phyloP scores from a whole-genome alignment of 1,284 basidiomycete species.

The Exobasidium rhododendri region DNA sequence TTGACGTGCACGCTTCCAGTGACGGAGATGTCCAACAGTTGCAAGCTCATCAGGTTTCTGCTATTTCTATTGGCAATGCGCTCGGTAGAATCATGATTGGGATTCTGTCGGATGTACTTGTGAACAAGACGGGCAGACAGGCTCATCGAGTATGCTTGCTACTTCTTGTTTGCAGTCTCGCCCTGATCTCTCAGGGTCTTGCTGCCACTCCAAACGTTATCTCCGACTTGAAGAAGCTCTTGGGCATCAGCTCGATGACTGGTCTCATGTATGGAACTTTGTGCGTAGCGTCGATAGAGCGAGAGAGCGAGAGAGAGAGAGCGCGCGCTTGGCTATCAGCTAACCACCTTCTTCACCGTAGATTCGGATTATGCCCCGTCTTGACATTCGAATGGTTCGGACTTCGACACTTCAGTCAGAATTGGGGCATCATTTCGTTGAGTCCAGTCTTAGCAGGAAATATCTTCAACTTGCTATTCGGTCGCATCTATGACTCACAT shows the following conservation, averaged over 20 bases:
- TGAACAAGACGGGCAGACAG: slow-evolving; percentile 25
- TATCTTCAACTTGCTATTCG: slow-evolving; percentile 78
- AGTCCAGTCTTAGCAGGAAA: slow-evolving; percentile 78
- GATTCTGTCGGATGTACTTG: slow-evolving; percentile 66
- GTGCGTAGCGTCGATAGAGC: background rate
- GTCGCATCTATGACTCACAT: slow-evolving; percentile 56
- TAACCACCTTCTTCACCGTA: background rate
- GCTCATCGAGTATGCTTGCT: slow-evolving; percentile 41
- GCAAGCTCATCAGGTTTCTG: slow-evolving; percentile 73
- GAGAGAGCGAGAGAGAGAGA: too few relatives aligned
- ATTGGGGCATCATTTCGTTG: slow-evolving; percentile 76
- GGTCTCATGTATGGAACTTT: slow-evolving; percentile 74
- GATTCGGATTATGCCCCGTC: slow-evolving; percentile 72
- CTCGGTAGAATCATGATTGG: slow-evolving; percentile 74
- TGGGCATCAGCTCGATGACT: slow-evolving; percentile 70
- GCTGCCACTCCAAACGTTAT: slow-evolving; percentile 56
- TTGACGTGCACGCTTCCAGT: slow-evolving; percentile 57
- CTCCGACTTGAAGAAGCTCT: slow-evolving; percentile 65
- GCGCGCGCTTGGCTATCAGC: background rate
- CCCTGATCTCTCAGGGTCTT: slow-evolving; percentile 40
- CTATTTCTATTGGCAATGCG: slow-evolving; percentile 80
- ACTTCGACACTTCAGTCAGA: slow-evolving; percentile 74
- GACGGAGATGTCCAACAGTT: slow-evolving; percentile 63
- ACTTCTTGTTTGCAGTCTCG: slow-evolving; percentile 41
- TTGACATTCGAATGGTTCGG: slow-evolving; percentile 84